These are phyloP conservation scores for Trichoderma breve DNA, from an alignment of 2,329 filamentous ascomycete species.

Conservation along the genomic window DNA sequence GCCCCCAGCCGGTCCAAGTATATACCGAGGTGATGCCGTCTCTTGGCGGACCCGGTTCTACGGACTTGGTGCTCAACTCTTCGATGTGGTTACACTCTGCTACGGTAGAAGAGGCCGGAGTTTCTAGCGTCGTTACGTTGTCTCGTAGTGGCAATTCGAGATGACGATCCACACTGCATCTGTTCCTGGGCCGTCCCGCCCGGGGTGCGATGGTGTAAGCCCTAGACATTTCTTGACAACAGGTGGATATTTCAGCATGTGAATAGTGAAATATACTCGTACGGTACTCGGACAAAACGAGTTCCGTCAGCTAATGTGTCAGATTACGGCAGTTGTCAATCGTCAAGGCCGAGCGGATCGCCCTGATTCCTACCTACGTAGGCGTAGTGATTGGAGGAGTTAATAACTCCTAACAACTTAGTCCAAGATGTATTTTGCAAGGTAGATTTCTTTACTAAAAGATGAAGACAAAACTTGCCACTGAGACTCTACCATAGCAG, in stretches of 20 bases:
- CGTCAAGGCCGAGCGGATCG: not conserved
- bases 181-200: constrained; percentile 5
- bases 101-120: not conserved
- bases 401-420: not conserved
- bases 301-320: not conserved
- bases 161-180: not conserved
- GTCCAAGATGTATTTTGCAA: not conserved
- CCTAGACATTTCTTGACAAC: not conserved
- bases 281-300: not conserved
- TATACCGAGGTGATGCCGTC: not conserved
- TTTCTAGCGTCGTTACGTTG: not conserved
- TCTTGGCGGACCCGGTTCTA: not conserved
- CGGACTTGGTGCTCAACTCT: not conserved
- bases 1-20: not conserved
- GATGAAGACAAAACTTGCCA: not conserved
- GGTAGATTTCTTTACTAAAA: not conserved
- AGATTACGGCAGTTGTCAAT: not conserved
- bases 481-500: not conserved
- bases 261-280: not conserved
- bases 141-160: not conserved
- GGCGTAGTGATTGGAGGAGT: not conserved
- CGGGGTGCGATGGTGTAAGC: not conserved
- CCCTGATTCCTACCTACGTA: not conserved
- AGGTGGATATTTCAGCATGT: not conserved
- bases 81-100: not conserved